A percentile compares a stretch with the other conserved stretches of the same genome.
phyloP scores from a whole-genome alignment of 805 yeast genomes.

The Candida tammaniensis region DNA sequence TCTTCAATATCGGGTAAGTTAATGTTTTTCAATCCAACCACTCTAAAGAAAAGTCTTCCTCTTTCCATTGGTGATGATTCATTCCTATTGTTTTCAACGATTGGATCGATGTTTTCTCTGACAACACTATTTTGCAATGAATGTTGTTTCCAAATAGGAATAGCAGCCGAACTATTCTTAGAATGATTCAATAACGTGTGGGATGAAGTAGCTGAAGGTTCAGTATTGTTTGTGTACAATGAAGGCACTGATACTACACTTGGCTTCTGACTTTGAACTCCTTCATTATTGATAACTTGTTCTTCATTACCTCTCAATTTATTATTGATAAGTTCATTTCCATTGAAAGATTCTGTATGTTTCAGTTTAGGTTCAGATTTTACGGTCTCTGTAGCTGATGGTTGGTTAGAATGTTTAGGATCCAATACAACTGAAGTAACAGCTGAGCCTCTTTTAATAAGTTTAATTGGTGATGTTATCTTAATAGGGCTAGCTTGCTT shows the following conservation, averaged over 20 bases:
- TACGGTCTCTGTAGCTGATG: too few relatives aligned
- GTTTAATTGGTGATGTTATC: conserved; percentile 33
- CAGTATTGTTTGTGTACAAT: conserved; percentile 12
- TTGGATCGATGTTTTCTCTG: too few relatives aligned
- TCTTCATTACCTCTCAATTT: conserved; percentile 19
- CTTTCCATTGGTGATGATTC: conserved; percentile 27
- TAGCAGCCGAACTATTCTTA: conserved; percentile 3
- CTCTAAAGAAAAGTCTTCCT: conserved; percentile 54
- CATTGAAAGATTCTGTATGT: conserved; percentile 6
- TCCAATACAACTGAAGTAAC: conserved; percentile 21
- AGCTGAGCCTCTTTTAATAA: conserved; percentile 27
- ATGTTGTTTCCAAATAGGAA: conserved; percentile 13
- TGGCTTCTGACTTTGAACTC: conserved; percentile 14
- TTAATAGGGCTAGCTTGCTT: conserved; percentile 29
- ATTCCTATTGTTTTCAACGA: conserved; percentile 4
- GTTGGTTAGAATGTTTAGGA: neutral
- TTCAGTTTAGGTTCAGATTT: conserved; percentile 3
- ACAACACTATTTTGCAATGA: conserved; percentile 14
- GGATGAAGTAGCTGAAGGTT: conserved; percentile 14
- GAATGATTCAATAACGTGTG: conserved; percentile 12
- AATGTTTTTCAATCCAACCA: conserved; percentile 45
- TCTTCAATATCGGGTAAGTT: conserved; percentile 45
- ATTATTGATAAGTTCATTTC: conserved; percentile 20
- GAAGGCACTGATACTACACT: conserved; percentile 37
- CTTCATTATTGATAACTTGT: conserved; percentile 2